Evolutionary conservation across 2,329 filamentous ascomycete genomes (phyloP), one percentile per base, ranked within the genome.

Genomic region (Pestalotiopsis sp.): DNA sequence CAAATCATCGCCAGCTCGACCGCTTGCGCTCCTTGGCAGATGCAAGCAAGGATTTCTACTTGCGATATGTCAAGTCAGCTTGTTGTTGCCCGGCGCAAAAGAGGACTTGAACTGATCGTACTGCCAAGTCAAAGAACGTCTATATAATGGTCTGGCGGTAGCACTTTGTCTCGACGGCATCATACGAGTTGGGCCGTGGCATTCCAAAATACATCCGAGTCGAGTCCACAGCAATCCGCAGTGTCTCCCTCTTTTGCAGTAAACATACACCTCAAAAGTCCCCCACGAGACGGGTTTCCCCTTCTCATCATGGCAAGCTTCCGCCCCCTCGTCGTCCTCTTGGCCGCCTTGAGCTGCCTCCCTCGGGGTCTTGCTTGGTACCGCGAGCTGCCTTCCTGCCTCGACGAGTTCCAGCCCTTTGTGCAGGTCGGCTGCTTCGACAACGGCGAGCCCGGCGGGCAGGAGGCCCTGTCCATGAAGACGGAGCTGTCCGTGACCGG

Each of bases 361-460:
- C 76, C 77, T 36, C 70, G 74, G 66, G 79, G 80, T 58, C 76
- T 79, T 23, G 84, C 84, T 58, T 81, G 78, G 77, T 81, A 83
- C 72, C 73, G 81, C 59, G 79, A 84, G 69, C 78, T 84, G 7
- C 84, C 84, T 20, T 75, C 83, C 9, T 87, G 85, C 72, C 74
- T 81, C 4, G 75, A 79, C 14, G 75, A 80, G 36, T 86, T 84
- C 77, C 79, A 82, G 71, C 84, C 85, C 1, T 87, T 83, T 70
- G 79, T 82, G 66, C 83, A 82, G 73, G 76, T 80, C n/a, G 85
- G 85, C 60, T 87, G 85, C 76, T 86, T 80, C 76, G 70, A 77
- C 67, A 83, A 86, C 63, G 78, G 77, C 38, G 75, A 69, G 38
- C 72, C 74, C 1, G 75, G 72, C 3, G 66, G 69, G 31, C 49